Base-by-base conservation (phyloP, 805 yeast species). In the Novakomyces olei region DNA sequence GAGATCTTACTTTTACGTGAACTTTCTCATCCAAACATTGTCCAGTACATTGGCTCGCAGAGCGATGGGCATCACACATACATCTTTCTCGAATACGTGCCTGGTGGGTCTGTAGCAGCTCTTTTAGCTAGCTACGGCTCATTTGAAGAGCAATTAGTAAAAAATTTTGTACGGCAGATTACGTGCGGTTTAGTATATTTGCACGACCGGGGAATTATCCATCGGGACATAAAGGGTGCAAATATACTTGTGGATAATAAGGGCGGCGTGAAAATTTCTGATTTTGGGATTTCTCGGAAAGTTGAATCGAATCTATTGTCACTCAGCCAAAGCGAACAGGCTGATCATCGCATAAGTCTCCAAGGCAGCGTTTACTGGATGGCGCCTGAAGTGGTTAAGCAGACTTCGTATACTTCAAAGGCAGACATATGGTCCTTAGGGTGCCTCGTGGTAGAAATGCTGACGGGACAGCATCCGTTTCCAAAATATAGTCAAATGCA, bases 381-480 rank as follows among this genome's bases (percentile, higher is more conserved):
- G 98, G 96, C 98, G 0, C 98, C 98, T 0, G 98, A 88, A 49
- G 96, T 88, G 5, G 96, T 88, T 12, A 79, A 81, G 45, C 95
- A 83, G 47, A 72, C 78, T 2, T 78, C 81, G 0, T 78, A 85
- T 34, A 85, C 96, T 1, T 72, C 75, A 25, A 80, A 79, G 51
- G 92, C 93, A 0, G 98, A 88, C 50, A 80, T 88, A 17, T 88
- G 98, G 98, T 79, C 94, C 1, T 74, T 91, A 6, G 98, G 96
- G 1, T 88, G 96, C 50, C 63, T 88, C 17, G 67, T 85, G 9
- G 72, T 88, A 22, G 98, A 88, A 51, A 81, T 88, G 92, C 72
- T 79, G 44, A 81, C 98, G 0, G 96, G 94, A 2, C 70, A 71
- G 36, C 98, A 88, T 50, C 98, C 98, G 18, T 88, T 76, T 57